These are phyloP conservation scores for Tricholomella constricta DNA, from an alignment of 768 basidiomycete genomes.

Conservation along the genomic window DNA sequence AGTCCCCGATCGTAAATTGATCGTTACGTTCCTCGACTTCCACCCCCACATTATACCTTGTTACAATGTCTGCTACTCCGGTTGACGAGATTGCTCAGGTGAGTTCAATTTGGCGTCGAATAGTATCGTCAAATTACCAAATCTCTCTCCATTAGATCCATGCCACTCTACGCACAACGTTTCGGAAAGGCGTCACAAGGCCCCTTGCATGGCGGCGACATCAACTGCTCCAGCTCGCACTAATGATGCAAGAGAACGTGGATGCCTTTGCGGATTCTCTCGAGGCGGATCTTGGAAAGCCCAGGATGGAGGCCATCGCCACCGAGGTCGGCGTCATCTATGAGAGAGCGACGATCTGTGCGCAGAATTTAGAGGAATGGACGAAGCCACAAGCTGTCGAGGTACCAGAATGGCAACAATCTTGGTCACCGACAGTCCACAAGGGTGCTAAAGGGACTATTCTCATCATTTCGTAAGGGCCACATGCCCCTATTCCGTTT, in stretches of 20 bases:
- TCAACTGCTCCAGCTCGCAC: constrained; percentile 66
- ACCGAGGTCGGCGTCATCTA: constrained; percentile 49
- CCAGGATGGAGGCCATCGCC: constrained; percentile 40
- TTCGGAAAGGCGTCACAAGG: constrained; percentile 50
- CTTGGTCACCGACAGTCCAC: constrained; percentile 55
- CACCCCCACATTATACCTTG: not conserved
- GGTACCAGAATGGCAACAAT: constrained; percentile 44
- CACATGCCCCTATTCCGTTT: constrained; percentile 21
- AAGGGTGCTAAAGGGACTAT: constrained; percentile 64
- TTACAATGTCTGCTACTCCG: constrained; percentile 19
- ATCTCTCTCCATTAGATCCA: constrained; percentile 28
- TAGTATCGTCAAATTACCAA: not conserved
- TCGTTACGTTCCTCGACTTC: no score
- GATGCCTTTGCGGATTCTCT: constrained; percentile 53
- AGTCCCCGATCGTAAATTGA: no score
- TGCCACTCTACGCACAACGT: constrained; percentile 43
- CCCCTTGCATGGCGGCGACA: constrained; percentile 60
- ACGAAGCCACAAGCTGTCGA: constrained; percentile 41
- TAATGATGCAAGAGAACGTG: constrained; percentile 62
- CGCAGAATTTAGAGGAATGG: constrained; percentile 62
- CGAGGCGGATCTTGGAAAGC: constrained; percentile 50
- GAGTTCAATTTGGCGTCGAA: not conserved
- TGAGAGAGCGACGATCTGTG: constrained; percentile 42
- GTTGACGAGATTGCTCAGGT: constrained; percentile 24
- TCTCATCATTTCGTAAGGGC: constrained; percentile 58